Evolutionary conservation across 768 basidiomycete genomes (phyloP).

Genomic region (Russula abietina): DNA sequence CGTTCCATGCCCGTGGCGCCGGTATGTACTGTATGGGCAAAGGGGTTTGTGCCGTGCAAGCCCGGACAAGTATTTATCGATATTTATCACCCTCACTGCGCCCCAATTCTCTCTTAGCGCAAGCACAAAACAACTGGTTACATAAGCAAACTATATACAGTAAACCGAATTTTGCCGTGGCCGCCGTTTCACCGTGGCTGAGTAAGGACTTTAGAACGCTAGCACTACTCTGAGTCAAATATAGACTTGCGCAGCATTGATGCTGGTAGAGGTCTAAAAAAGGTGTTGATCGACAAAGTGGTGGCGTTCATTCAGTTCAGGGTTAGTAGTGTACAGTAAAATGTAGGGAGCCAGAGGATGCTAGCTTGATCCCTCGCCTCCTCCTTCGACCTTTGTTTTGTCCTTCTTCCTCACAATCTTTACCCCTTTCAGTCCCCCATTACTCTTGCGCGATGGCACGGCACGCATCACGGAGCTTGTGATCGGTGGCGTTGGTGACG

Average conservation of each 20-base stretch:
- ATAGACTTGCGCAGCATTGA: not conserved
- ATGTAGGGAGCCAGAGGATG: not conserved
- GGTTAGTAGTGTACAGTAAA: not conserved
- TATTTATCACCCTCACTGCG: no score
- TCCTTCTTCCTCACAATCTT: constrained; percentile 30
- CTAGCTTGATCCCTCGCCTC: constrained; percentile 2
- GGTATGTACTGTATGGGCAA: no score
- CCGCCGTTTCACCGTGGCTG: no score
- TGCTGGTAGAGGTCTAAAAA: not conserved
- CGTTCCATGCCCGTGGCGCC: no score
- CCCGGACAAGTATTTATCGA: no score
- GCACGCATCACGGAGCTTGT: not conserved
- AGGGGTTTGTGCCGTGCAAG: no score
- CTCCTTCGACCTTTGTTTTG: constrained; percentile 6
- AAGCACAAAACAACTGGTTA: no score
- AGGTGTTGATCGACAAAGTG: not conserved
- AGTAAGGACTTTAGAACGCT: no score
- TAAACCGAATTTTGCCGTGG: no score
- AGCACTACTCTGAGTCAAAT: not conserved
- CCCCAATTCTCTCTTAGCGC: no score
- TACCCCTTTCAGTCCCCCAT: constrained; percentile 27
- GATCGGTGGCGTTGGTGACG: constrained; percentile 1
- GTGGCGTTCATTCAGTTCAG: not conserved
- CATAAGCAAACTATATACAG: no score
- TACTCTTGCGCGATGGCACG: constrained; percentile 4